Evolutionary conservation across 352 stramenopile species (phyloP), one percentile per base, ranked within the genome.

Genomic region (Phytophthora cajani): DNA sequence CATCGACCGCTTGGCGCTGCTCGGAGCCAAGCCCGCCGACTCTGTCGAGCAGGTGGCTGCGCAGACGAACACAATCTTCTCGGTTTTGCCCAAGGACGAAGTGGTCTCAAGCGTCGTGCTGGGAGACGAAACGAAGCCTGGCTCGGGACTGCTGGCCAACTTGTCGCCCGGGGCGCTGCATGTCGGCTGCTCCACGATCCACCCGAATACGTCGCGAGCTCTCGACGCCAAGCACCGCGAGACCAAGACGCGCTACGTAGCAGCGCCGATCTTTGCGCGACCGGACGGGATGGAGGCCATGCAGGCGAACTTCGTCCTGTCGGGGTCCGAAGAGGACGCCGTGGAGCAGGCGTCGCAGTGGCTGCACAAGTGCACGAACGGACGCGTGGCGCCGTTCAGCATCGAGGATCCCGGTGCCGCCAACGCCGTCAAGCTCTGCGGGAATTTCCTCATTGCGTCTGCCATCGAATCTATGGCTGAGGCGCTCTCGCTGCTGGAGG

Each of bases 401-500:
- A 73, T 68, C 16, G 65, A 89, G 38, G 79, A 88, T 58, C 68
- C 85, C 16, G 87, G 87, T 5, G 80, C 84, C 7, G 88, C 81
- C 3, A 94, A 93, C 60, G 86, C 82, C 1, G 85, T 92, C 9
- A 95, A 95, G 67, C 74, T 95, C 7, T 91, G 80, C 40, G 88
- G 88, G 0, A 95, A 95, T 62, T 95, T 94, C 57, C 64, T 95
- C 17, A 94, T 95, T 14, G 88, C 85, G 4, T 72, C 79, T 2
- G 79, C 85, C n/a, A 95, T 95, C 50, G 88, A 95, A 69, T 81
- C 81, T 0, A 89, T 95, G 76, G 84, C 79, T 4, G 88, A 95
- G 52, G 77, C 82, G 19, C 72, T 94, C 27, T 76, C 81, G 17
- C 75, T 95, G 21, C 72, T 87, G 21, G 88, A 95, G 70, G 75